Evolutionary conservation across 2,329 filamentous ascomycete genomes (phyloP), one percentile per base, ranked within the genome.

Genomic region (Endocalyx cinctus): DNA sequence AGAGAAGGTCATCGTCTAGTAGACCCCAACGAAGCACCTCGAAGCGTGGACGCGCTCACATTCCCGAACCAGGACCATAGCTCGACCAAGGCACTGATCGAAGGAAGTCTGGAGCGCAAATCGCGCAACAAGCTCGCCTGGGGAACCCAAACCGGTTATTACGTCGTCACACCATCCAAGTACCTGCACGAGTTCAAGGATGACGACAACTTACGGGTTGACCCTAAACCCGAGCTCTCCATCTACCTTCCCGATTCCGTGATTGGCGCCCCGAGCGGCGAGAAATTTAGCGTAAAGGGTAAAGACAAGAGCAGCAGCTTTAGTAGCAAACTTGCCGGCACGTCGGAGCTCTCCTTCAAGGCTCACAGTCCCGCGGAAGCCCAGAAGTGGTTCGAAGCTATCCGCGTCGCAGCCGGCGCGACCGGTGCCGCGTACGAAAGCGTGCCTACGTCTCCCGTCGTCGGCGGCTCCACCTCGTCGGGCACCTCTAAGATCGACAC

Each of bases 171-270:
- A 0, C 84, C 87, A 0, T 77, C 85, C 37, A 87, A 86, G 53
- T 98, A 83, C 64, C 66, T 98, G 38, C 92, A 98, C 66, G 89
- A 96, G 62, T 98, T 94, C 72, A 94, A 94, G 65, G 88, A 94
- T 53, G 84, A 86, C 55, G 90, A 97, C 52, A 74, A 79, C 52
- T 47, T 72, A 32, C 70, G 72, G 29, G 64, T 77, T 50, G 87
- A 94, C 41, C 87, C 87, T 8, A 72, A 75, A 36, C 90, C 92
- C 0, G 90, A 98, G 58, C 69, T 92, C 25, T 92, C 85, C 11
- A 78, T 98, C 46, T 97, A 90, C 61, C 79, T 98, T 1, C 89
- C 92, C 10, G 92, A 98, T 50, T 94, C 90, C 49, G 63, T 82
- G 28, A 76, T 97, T 37, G 87, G 88, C 37, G 54, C 64, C 1